These are phyloP conservation scores for Discostella stelligeroides DNA, from an alignment of 108 stramenopile genomes.

Conservation along the genomic window DNA sequence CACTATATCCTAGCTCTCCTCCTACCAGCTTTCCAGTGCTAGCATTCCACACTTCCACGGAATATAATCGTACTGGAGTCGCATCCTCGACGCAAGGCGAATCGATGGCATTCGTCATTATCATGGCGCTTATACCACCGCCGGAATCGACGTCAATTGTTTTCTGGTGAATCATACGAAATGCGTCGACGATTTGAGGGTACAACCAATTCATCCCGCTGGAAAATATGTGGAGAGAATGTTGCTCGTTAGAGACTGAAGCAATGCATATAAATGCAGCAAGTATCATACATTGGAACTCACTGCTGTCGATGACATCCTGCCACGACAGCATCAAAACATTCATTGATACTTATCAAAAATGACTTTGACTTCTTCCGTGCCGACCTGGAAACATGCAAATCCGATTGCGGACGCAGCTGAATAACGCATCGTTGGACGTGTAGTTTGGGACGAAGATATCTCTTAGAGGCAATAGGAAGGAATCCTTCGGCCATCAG, in stretches of 20 bases:
- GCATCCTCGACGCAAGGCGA: conserved; percentile 17
- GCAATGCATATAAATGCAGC: neutral
- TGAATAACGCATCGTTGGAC: conserved; percentile 69
- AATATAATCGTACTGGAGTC: conserved; percentile 70
- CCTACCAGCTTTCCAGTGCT: conserved; percentile 63
- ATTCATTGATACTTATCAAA: conserved; percentile 64
- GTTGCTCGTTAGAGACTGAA: neutral
- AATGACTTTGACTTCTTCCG: conserved; percentile 74
- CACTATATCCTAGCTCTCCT: conserved; percentile 86
- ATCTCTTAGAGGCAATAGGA: conserved; percentile 68
- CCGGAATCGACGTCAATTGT: conserved; percentile 14
- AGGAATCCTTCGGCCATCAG: conserved; percentile 87
- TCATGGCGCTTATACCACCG: conserved; percentile 23
- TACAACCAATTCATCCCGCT: conserved; percentile 73
- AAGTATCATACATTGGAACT: neutral
- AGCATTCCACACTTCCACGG: conserved; percentile 79
- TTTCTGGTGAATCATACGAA: conserved; percentile 45
- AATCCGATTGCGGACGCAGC: conserved; percentile 20
- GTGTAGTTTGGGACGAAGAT: conserved; percentile 85
- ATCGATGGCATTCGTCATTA: conserved; percentile 22
- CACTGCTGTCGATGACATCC: conserved; percentile 83
- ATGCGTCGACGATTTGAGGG: conserved; percentile 73
- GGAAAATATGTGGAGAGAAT: neutral
- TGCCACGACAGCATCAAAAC: conserved; percentile 67
- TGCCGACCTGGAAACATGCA: conserved; percentile 75